phyloP scores from a whole-genome alignment of 2,329 filamentous ascomycete species.

The Alternaria incomplexa region DNA sequence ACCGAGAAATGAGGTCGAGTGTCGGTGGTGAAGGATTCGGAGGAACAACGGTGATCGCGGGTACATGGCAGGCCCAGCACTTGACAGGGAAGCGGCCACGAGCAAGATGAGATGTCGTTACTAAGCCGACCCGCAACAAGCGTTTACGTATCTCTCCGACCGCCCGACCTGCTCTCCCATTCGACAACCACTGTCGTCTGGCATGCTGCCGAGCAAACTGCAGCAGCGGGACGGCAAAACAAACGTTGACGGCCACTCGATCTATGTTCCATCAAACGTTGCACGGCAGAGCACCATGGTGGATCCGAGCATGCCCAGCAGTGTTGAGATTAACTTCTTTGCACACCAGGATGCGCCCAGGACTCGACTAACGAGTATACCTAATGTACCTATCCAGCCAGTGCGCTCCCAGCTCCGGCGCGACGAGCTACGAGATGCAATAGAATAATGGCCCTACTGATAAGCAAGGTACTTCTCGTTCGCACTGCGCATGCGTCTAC shows the following conservation, averaged over 20 bases:
- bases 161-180: constrained; percentile 16
- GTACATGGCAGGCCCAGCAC: constrained; percentile 11
- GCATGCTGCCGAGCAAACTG: constrained; percentile 6
- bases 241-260: constrained; percentile 13
- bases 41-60: constrained; percentile 18
- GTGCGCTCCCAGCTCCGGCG: constrained; percentile 14
- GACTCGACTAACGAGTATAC: constrained; percentile 10
- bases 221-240: constrained; percentile 30
- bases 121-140: constrained; percentile 8
- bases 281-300: constrained; percentile 26
- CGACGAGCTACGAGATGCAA: constrained; percentile 29
- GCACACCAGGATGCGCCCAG: constrained; percentile 6
- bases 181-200: constrained; percentile 5
- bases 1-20: constrained; percentile 19
- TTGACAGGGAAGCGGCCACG: constrained; percentile 21
- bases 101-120: constrained; percentile 20
- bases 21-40: constrained; percentile 12
- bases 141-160: constrained; percentile 26
- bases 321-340: constrained; percentile 9
- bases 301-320: constrained; percentile 7
- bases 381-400: constrained; percentile 14
- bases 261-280: constrained; percentile 6
- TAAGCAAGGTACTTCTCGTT: constrained; percentile 34
- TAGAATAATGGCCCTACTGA: constrained; percentile 39
- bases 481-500: constrained; percentile 33